Conservation (phyloP, 345 rosid genomes). For the Sonneratia caseolaris region DNA sequence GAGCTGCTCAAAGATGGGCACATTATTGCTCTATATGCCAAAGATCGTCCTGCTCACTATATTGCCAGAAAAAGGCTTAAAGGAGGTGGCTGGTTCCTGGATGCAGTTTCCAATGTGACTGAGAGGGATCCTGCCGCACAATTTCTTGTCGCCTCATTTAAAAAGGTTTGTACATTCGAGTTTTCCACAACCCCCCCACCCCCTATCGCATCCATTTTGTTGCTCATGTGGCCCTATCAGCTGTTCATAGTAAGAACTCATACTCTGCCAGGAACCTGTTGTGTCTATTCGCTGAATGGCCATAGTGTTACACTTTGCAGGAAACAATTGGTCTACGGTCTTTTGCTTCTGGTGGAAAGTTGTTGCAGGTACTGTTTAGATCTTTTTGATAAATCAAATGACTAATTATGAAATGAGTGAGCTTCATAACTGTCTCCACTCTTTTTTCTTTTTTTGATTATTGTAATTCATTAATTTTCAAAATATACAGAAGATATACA, state of each 20-base stretch:
- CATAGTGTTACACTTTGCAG: conserved; percentile 26
- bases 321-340: conserved; percentile 95
- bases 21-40: conserved; percentile 77
- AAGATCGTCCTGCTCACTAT: conserved; percentile 61
- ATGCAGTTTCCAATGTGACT: conserved; percentile 73
- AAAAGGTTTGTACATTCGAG: conserved; percentile 45
- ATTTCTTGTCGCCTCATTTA: conserved; percentile 77
- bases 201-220: not conserved
- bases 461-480: too few relatives aligned
- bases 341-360: conserved; percentile 98
- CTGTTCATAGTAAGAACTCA: not conserved
- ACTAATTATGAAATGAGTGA: not conserved
- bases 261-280: not conserved
- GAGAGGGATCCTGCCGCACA: conserved; percentile 98
- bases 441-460: too few relatives aligned
- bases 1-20: conserved; percentile 79
- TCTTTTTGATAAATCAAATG: not conserved
- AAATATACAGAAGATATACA: too few relatives aligned
- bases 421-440: not conserved
- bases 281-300: not conserved
- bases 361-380: conserved; percentile 62
- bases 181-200: not conserved
- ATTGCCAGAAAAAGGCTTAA: conserved; percentile 88
- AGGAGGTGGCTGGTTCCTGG: conserved; percentile 98
- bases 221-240: not conserved